phyloP scores from a whole-genome alignment of 176 grass and related monocot species.

The Areca catechu region DNA sequence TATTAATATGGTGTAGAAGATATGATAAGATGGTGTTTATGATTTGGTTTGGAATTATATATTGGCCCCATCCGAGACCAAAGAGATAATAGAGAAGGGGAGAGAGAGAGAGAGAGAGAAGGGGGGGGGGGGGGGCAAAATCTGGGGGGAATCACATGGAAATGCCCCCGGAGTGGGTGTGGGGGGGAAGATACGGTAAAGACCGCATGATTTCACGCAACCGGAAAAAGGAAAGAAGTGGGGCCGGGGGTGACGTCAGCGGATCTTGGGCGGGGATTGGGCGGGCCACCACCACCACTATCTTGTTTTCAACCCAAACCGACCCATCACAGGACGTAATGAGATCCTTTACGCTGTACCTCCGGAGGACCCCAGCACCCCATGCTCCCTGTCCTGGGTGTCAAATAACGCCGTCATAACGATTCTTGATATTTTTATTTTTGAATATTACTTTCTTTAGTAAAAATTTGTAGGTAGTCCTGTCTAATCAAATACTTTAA shows the following conservation, averaged over 20 bases:
- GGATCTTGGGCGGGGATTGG: conserved; percentile 45
- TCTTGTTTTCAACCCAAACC: conserved; percentile 1
- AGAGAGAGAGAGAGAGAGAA: conserved; percentile 4
- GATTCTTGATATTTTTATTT: too few relatives aligned
- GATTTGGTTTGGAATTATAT: conserved; percentile 24
- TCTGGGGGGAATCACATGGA: conserved; percentile 34
- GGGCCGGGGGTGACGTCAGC: conserved; percentile 42
- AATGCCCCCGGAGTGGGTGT: conserved; percentile 2
- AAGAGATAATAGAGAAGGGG: neutral
- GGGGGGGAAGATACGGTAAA: neutral
- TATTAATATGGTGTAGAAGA: conserved; percentile 3
- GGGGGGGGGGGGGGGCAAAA: conserved; percentile 1
- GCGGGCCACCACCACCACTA: conserved; percentile 30
- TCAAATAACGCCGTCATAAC: too few relatives aligned
- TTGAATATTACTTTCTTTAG: too few relatives aligned
- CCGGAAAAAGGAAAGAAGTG: conserved; percentile 1
- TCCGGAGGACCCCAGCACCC: neutral
- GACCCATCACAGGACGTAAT: neutral
- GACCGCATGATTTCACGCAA: neutral
- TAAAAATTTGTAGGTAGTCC: too few relatives aligned
- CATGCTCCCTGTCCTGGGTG: too few relatives aligned
- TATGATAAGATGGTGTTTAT: conserved; percentile 21
- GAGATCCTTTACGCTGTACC: neutral
- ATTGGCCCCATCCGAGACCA: neutral
- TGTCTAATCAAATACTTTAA: too few relatives aligned